Base-by-base conservation (phyloP, 305 asterid genomes). In the Solanum hybrid region DNA sequence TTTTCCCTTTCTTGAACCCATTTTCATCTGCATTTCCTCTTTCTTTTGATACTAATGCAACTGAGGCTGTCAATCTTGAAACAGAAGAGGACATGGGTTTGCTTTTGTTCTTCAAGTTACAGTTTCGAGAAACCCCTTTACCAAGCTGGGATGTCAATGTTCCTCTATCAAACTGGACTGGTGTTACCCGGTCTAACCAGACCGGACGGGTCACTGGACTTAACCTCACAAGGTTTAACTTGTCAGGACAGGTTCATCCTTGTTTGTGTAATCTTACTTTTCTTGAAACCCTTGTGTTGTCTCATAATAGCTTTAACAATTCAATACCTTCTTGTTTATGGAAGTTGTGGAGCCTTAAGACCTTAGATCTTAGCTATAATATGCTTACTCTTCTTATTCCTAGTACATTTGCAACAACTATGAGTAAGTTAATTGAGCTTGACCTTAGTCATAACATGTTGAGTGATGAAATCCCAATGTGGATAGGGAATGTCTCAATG, bases 341-440 rank as follows among this genome's bases (percentile, higher is more conserved):
- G 78, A 88, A 84, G 36, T 90, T 95, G 29, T 73, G 42, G 72
- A 93, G 90, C 80, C 96, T 97, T 73, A 86, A 13, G 82, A 29
- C 69, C 29, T 90, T 97, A 90, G 98, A 97, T 93, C 94, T 96
- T 86, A 94, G 98, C 89, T 90, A 93, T 90, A 96, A 96, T n/a
- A 36, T 88, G 27, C 89, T 96, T 24, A 36, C 88, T 69, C 95
- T 95, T 22, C 45, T 80, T 51, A 24, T 93, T 71, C 94, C 97
- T 89, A 87, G 36, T 91, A 87, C 92, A 40, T 64, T 94, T 42
- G 89, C 15, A 64, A 71, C n/a, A 40, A 75, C 78, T 90, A 93
- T 93, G 77, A 78, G 35, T 31, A 91, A 88, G 78, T 85, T 95
- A 31, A 87, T 88, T 88, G 91, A 81, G 88, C 94, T 96, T 88